Percentiles rank a stretch among this genome's conserved stretches.
Conservation (phyloP, 2,329 filamentous ascomycete genomes). For the Fusarium transvaalense region DNA sequence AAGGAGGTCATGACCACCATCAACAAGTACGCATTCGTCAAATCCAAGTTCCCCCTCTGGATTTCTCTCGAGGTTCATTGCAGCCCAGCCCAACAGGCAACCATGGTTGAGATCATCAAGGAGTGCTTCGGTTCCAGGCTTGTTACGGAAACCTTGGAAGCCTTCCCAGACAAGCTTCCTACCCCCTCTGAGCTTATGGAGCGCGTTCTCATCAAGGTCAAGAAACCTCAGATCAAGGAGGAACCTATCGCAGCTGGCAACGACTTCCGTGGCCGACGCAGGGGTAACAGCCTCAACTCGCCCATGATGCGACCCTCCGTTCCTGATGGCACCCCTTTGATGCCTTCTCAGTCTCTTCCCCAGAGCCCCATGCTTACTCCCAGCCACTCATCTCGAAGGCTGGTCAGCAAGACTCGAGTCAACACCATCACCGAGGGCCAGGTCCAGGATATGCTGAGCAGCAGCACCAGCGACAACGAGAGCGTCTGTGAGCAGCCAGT, state of each 20-base stretch:
- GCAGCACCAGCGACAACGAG: constrained; percentile 84
- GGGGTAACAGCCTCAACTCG: constrained; percentile 81
- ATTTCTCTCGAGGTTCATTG: constrained; percentile 98
- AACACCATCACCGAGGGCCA: constrained; percentile 70
- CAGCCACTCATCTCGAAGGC: constrained; percentile 63
- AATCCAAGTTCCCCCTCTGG: constrained; percentile 89
- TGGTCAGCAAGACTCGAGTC: constrained; percentile 64
- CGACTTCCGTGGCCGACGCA: constrained; percentile 61
- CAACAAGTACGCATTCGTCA: constrained; percentile 92
- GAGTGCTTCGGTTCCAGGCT: constrained; percentile 85
- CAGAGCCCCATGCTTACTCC: constrained; percentile 67
- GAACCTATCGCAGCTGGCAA: constrained; percentile 52
- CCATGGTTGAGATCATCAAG: constrained; percentile 92
- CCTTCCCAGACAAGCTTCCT: constrained; percentile 76
- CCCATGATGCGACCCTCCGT: constrained; percentile 67
- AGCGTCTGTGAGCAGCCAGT: constrained; percentile 69
- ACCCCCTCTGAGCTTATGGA: constrained; percentile 87
- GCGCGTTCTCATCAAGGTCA: constrained; percentile 93
- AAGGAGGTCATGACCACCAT: constrained; percentile 92
- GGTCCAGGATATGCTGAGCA: constrained; percentile 68
- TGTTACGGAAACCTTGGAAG: constrained; percentile 79
- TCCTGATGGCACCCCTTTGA: constrained; percentile 65
- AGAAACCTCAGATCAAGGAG: constrained; percentile 71
- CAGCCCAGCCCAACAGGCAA: constrained; percentile 81
- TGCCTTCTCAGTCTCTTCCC: constrained; percentile 65